Conservation (phyloP, 345 rosid species). For the Hirschfeldia incana region DNA sequence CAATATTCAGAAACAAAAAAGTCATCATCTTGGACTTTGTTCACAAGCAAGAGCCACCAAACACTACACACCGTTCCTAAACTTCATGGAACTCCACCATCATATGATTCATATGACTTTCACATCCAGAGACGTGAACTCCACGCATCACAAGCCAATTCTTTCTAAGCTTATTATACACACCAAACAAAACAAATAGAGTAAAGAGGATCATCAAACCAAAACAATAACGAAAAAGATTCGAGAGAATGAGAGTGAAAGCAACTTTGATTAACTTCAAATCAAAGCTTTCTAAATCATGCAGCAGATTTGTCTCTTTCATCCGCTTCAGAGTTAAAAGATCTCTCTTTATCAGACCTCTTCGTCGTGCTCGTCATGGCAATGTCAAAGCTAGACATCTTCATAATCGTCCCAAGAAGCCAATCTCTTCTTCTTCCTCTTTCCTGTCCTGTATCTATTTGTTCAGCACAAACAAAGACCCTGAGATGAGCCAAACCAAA, state of each 20-base stretch:
- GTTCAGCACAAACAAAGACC: conserved; percentile 20
- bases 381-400: conserved; percentile 30
- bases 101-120: conserved; percentile 24
- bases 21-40: conserved; percentile 24
- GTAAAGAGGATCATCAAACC: conserved; percentile 22
- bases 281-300: conserved; percentile 62
- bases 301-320: conserved; percentile 44
- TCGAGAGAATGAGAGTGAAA: conserved; percentile 50
- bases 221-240: conserved; percentile 34
- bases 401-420: conserved; percentile 32
- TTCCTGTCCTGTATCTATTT: conserved; percentile 37
- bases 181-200: conserved; percentile 13
- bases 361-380: conserved; percentile 28
- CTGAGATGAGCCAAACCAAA: conserved; percentile 44
- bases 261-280: conserved; percentile 55
- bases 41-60: conserved; percentile 20
- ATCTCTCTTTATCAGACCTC: conserved; percentile 52
- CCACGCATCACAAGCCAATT: conserved; percentile 24
- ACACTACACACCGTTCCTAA: background rate
- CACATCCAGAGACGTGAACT: conserved; percentile 36
- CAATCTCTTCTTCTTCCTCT: conserved; percentile 17
- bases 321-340: conserved; percentile 55
- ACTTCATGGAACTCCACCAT: conserved; percentile 42
- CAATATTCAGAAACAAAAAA: background rate
- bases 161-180: conserved; percentile 27